Evolutionary conservation across 371 early-diverging fungal species (phyloP).

Genomic region (Capillidium rhysosporum): DNA sequence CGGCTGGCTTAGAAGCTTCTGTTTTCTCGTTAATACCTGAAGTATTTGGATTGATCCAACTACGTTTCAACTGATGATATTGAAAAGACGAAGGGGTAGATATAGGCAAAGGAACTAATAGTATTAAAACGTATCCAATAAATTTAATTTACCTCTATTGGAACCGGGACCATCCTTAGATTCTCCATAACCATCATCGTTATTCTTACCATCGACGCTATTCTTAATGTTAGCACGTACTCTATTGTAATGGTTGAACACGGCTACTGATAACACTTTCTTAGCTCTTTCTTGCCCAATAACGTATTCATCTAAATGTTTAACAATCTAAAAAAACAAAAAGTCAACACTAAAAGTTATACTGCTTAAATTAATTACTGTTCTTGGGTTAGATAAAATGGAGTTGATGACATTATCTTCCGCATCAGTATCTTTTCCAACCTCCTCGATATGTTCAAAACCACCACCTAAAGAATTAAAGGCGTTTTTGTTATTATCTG

Average conservation of each 20-base stretch:
- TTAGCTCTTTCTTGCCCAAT: constrained; percentile 78
- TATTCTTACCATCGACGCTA: neutral
- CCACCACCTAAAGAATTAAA: constrained; percentile 1
- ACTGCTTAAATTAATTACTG: neutral
- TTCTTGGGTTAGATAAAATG: constrained; percentile 1
- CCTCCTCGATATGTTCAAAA: constrained; percentile 5
- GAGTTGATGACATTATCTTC: neutral
- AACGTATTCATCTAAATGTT: constrained; percentile 64
- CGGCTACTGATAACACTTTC: constrained; percentile 60
- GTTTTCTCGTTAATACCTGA: neutral
- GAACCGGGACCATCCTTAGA: neutral
- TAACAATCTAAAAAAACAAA: constrained; percentile 35
- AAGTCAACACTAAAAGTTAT: neutral
- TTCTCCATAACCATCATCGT: neutral
- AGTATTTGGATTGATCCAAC: constrained; percentile 6
- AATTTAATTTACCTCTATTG: neutral
- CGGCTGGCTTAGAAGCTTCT: constrained; percentile 3
- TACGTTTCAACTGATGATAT: constrained; percentile 8
- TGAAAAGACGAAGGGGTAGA: neutral
- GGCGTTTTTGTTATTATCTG: no score
- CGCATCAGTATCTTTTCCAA: neutral
- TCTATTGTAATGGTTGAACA: constrained; percentile 71
- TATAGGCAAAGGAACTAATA: constrained; percentile 5
- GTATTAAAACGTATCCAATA: neutral
- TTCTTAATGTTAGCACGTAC: constrained; percentile 39